A percentile compares a stretch with the other conserved stretches of the same genome.
Conservation (phyloP, 352 stramenopile genomes). For the Phytophthora citricola region DNA sequence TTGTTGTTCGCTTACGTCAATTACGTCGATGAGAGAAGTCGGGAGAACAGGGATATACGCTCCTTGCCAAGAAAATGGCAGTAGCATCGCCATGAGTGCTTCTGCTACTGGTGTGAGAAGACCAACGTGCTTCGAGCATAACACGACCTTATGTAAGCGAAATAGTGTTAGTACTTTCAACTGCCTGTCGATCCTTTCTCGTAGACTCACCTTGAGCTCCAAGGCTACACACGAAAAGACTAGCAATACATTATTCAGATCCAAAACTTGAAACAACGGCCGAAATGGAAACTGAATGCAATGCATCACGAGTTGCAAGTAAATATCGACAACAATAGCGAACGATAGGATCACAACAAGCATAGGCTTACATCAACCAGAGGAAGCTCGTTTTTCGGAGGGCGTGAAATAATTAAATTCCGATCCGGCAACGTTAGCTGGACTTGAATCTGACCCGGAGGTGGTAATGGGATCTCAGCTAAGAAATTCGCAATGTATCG, state of each 20-base stretch:
- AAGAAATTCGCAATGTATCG: slow-evolving; percentile 98
- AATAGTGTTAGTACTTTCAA: not conserved
- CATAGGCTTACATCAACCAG: slow-evolving; percentile 80
- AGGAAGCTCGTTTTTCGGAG: slow-evolving; percentile 92
- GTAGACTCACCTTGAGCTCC: slow-evolving; percentile 79
- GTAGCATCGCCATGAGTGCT: slow-evolving; percentile 90
- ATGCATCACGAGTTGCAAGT: not conserved
- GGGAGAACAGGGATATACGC: slow-evolving; percentile 95
- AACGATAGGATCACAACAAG: not conserved
- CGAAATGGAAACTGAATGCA: slow-evolving; percentile 90
- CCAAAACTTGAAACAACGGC: slow-evolving; percentile 92
- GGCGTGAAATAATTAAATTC: slow-evolving; percentile 87
- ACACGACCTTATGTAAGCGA: slow-evolving; percentile 68
- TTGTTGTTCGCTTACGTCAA: slow-evolving; percentile 75
- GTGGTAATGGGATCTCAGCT: slow-evolving; percentile 95
- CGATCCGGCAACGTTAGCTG: slow-evolving; percentile 88
- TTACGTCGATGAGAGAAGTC: slow-evolving; percentile 91
- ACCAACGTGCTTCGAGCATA: slow-evolving; percentile 91
- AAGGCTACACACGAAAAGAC: slow-evolving; percentile 91
- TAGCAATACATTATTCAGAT: slow-evolving; percentile 92
- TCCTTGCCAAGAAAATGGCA: slow-evolving; percentile 96
- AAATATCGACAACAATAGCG: not conserved
- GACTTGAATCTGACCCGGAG: slow-evolving; percentile 91
- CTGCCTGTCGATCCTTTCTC: no score
- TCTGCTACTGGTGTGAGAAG: slow-evolving; percentile 93